phyloP scores from a whole-genome alignment of 192 early-diverging fungal species.

The Endogone sp. region DNA sequence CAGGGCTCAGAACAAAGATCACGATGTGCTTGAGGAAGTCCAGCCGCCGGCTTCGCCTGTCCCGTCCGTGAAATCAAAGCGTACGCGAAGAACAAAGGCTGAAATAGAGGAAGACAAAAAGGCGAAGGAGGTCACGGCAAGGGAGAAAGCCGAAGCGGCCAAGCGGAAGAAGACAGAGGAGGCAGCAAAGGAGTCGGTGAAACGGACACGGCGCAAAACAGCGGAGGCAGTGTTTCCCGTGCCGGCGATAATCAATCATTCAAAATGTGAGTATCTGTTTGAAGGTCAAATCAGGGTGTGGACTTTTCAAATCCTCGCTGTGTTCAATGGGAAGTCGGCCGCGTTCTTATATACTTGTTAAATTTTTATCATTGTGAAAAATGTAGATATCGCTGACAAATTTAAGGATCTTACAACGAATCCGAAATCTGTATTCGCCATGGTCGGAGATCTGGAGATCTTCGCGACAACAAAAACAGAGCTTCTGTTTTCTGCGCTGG shows the following conservation, averaged over 20 bases:
- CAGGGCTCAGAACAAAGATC: not conserved
- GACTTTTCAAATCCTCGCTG: not conserved
- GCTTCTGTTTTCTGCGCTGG: not conserved
- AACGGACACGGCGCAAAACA: not conserved
- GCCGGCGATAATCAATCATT: not conserved
- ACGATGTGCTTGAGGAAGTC: not conserved
- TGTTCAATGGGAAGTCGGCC: not conserved
- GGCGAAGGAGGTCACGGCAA: not conserved
- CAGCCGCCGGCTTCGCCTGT: too few relatives aligned
- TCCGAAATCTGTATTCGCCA: not conserved
- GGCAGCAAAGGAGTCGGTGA: not conserved
- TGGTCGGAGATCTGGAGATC: not conserved
- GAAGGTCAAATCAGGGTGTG: not conserved
- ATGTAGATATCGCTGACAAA: not conserved
- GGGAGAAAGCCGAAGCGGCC: not conserved
- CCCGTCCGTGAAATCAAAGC: not conserved
- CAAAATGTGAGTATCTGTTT: not conserved
- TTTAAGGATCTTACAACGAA: not conserved
- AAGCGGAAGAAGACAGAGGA: not conserved
- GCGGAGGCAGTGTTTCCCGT: not conserved
- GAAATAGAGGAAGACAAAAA: not conserved
- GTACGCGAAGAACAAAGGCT: not conserved
- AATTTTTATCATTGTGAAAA: too few relatives aligned
- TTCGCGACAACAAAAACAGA: not conserved
- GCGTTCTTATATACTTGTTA: not conserved